Percentiles rank a stretch among this genome's conserved stretches.
Conservation (phyloP, 208 protist species). For the Phytomonas sp. region DNA sequence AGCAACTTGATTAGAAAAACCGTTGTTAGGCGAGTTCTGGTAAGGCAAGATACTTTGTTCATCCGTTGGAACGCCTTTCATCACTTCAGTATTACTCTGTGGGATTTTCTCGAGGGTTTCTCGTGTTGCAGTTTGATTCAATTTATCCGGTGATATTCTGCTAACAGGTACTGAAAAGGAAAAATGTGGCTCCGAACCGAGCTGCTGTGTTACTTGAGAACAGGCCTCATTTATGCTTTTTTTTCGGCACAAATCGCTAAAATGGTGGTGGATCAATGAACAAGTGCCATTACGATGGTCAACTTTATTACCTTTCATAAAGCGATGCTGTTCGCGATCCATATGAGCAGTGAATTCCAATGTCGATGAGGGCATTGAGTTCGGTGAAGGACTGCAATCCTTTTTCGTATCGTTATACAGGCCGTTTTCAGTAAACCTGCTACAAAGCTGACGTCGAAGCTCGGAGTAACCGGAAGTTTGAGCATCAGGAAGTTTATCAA, state of each 20-base stretch:
- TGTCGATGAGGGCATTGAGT: not conserved
- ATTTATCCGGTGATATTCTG: not conserved
- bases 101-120: not conserved
- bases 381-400: not conserved
- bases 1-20: not conserved
- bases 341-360: not conserved
- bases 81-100: not conserved
- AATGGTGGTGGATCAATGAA: not conserved
- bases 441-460: conserved; percentile 2
- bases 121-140: not conserved
- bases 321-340: not conserved
- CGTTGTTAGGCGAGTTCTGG: not conserved
- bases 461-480: not conserved
- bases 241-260: not conserved
- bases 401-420: not conserved
- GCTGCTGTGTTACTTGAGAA: not conserved
- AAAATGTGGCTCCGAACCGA: not conserved
- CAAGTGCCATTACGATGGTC: not conserved
- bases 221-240: not conserved
- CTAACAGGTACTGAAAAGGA: not conserved
- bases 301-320: not conserved
- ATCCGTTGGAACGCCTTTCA: not conserved
- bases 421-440: not conserved
- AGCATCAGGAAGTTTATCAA: conserved; percentile 40
- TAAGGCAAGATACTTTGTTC: not conserved